These are phyloP conservation scores for Colletotrichum destructivum DNA, from an alignment of 2,329 filamentous ascomycete species.

Conservation along the genomic window DNA sequence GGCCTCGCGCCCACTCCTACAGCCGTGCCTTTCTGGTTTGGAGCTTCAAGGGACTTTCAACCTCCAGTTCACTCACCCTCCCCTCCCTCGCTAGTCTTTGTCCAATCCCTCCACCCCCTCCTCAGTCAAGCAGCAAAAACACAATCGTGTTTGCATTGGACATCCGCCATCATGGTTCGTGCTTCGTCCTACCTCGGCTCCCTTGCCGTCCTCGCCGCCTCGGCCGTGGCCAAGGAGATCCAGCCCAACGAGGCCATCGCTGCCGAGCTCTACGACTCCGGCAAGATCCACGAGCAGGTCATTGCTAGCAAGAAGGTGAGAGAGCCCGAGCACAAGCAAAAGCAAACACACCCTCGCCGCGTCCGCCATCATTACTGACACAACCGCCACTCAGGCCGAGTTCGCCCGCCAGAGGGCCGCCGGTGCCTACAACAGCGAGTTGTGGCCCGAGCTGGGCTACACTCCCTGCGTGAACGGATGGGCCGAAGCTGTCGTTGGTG, in stretches of 20 bases:
- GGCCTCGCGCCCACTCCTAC: not conserved
- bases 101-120: conserved; percentile 13
- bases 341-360: not conserved
- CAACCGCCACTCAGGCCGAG: conserved; percentile 4
- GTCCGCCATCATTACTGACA: not conserved
- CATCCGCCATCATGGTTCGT: conserved; percentile 38
- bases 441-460: conserved; percentile 56
- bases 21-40: not conserved
- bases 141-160: conserved; percentile 24
- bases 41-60: conserved; percentile 19
- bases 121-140: not conserved
- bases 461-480: conserved; percentile 59
- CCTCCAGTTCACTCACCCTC: not conserved
- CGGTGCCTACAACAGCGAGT: conserved; percentile 50
- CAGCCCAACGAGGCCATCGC: conserved; percentile 38
- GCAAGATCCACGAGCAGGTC: conserved; percentile 40
- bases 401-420: conserved; percentile 40
- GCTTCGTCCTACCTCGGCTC: conserved; percentile 39
- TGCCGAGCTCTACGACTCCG: conserved; percentile 42
- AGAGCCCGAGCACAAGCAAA: no score
- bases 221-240: conserved; percentile 42
- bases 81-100: conserved; percentile 5
- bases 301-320: conserved; percentile 42
- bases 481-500: conserved; percentile 60
- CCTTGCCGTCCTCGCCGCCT: conserved; percentile 42